These are phyloP conservation scores for Trypanosoma theileri DNA, from an alignment of 208 protist genomes.

Conservation along the genomic window DNA sequence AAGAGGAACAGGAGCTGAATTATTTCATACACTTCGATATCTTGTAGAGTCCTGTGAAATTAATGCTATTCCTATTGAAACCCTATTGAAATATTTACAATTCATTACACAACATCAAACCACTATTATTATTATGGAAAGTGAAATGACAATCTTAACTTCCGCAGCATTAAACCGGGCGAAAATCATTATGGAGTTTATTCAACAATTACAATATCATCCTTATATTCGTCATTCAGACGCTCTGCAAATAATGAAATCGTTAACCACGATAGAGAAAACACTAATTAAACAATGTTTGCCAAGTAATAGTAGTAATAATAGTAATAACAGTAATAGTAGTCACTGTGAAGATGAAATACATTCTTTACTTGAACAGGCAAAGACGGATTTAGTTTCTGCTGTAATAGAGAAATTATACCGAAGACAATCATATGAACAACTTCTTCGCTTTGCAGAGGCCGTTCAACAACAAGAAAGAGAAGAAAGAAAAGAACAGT, in stretches of 20 bases:
- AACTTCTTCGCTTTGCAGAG: constrained; percentile 27
- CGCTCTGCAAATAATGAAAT: constrained; percentile 21
- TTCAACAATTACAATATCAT: constrained; percentile 16
- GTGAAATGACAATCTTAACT: too few relatives aligned
- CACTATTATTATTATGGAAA: too few relatives aligned
- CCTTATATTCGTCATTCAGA: constrained; percentile 24
- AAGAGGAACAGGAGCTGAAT: not conserved
- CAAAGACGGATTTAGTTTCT: constrained; percentile 13
- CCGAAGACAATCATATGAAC: constrained; percentile 27
- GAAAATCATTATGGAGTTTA: constrained; percentile 10
- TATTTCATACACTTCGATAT: constrained; percentile 29
- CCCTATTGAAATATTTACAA: constrained; percentile 8
- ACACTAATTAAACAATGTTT: not conserved
- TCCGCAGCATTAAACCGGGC: not conserved
- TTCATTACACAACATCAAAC: constrained; percentile 1
- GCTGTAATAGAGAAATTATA: constrained; percentile 15
- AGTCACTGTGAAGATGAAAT: not conserved
- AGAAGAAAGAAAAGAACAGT: too few relatives aligned
- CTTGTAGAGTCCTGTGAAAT: constrained; percentile 20
- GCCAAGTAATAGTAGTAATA: not conserved
- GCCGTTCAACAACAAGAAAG: constrained; percentile 18
- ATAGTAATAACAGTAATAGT: not conserved
- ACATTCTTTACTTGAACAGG: not conserved
- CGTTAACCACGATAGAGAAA: not conserved
- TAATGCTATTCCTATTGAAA: constrained; percentile 8